Conservation (phyloP, 1,139 yeast species). For the Waltiozyma sp. region DNA sequence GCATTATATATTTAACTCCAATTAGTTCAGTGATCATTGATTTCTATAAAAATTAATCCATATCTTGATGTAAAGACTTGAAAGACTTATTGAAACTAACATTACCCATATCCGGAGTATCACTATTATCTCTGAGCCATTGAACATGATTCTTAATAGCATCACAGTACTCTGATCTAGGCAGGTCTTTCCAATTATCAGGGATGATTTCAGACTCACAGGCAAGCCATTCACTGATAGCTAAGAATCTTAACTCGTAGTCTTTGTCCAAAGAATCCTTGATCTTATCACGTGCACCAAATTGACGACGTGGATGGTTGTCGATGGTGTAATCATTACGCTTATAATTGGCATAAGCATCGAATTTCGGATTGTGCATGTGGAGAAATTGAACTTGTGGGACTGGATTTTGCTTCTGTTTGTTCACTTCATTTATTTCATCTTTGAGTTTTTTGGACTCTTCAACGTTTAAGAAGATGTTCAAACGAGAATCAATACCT, state of each 20-base stretch:
- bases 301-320: constrained; percentile 33
- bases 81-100: not conserved
- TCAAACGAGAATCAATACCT: constrained; percentile 15
- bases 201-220: constrained; percentile 41
- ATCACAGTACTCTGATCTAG: constrained; percentile 29
- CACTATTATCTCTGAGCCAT: constrained; percentile 17
- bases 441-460: constrained; percentile 13
- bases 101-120: constrained; percentile 16
- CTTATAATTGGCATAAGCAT: constrained; percentile 36
- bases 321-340: constrained; percentile 30
- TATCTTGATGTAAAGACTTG: too few species aligned
- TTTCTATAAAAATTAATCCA: too few species aligned
- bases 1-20: too few species aligned
- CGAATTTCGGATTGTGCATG: constrained; percentile 45
- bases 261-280: constrained; percentile 34
- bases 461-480: constrained; percentile 14
- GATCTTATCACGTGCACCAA: constrained; percentile 38
- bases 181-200: constrained; percentile 32
- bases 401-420: constrained; percentile 8
- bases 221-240: constrained; percentile 40
- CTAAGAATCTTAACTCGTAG: constrained; percentile 47
- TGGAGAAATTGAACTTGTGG: constrained; percentile 43
- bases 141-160: constrained; percentile 17
- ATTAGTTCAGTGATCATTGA: too few species aligned
- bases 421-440: constrained; percentile 18